Conservation (phyloP, 441 rosid species). For the Omphalea diandra region DNA sequence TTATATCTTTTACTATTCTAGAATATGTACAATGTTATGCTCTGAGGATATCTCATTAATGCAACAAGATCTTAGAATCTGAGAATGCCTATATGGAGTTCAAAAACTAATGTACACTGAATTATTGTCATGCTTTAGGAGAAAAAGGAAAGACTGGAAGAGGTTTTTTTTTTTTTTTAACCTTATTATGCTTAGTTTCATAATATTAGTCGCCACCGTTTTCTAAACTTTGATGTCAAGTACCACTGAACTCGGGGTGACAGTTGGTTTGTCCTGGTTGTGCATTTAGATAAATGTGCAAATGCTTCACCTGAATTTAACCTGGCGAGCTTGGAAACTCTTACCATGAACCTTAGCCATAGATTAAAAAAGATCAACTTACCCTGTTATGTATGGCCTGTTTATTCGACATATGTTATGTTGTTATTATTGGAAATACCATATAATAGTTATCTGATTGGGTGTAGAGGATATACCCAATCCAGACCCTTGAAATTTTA, state of each 20-base stretch:
- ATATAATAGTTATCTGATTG: no score
- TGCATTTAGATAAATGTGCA: background rate
- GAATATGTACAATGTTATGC: background rate
- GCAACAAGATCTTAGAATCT: background rate
- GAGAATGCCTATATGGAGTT: background rate
- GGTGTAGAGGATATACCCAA: background rate
- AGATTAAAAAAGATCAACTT: background rate
- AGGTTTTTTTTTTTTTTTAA: background rate
- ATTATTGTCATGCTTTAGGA: background rate
- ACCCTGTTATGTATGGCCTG: background rate
- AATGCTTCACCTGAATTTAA: background rate
- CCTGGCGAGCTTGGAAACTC: background rate
- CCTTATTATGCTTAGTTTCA: background rate
- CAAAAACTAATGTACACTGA: background rate
- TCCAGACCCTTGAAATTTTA: background rate
- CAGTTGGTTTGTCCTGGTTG: background rate
- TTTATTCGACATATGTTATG: background rate
- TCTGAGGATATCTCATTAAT: background rate
- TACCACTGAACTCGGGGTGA: background rate
- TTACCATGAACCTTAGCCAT: background rate
- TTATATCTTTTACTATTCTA: background rate
- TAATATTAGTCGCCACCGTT: background rate
- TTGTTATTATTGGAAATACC: background rate
- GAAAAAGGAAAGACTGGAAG: background rate
- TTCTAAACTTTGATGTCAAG: no score